Evolutionary conservation across 2,329 filamentous ascomycete species (phyloP).

Genomic region (Fusarium tjaetaba): DNA sequence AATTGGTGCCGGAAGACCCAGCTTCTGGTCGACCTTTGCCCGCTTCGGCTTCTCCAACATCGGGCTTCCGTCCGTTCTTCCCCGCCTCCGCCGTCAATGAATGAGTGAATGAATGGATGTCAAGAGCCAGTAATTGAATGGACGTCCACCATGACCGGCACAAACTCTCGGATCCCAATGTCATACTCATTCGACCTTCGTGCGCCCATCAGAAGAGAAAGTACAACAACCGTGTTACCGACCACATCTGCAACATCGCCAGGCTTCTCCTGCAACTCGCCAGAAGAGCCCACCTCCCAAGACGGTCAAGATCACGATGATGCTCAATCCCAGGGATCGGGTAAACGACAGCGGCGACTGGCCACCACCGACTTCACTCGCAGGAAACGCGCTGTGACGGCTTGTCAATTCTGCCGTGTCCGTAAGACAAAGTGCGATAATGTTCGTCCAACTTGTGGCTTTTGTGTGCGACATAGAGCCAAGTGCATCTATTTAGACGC

Average conservation of each 20-base stretch:
- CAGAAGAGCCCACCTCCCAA: neutral
- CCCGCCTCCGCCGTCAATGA: neutral
- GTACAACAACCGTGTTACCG: neutral
- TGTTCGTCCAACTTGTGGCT: constrained; percentile 16
- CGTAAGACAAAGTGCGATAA: constrained; percentile 30
- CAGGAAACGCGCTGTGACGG: constrained; percentile 16
- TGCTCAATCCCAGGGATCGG: neutral
- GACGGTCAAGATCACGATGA: neutral
- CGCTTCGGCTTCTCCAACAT: neutral
- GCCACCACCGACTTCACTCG: constrained; percentile 5
- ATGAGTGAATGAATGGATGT: neutral
- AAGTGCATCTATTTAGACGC: constrained; percentile 4
- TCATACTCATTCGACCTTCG: neutral
- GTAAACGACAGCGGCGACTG: neutral
- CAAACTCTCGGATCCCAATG: neutral
- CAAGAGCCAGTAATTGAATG: neutral
- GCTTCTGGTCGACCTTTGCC: neutral
- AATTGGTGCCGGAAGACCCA: neutral
- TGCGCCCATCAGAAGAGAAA: neutral
- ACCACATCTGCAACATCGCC: neutral
- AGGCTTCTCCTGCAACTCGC: neutral
- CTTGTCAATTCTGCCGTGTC: constrained; percentile 31
- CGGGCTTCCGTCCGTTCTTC: neutral
- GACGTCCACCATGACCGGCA: neutral
- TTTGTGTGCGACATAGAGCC: constrained; percentile 16